Evolutionary conservation across 2,329 filamentous ascomycete species (phyloP).

Genomic region (Sporothrix globosa): DNA sequence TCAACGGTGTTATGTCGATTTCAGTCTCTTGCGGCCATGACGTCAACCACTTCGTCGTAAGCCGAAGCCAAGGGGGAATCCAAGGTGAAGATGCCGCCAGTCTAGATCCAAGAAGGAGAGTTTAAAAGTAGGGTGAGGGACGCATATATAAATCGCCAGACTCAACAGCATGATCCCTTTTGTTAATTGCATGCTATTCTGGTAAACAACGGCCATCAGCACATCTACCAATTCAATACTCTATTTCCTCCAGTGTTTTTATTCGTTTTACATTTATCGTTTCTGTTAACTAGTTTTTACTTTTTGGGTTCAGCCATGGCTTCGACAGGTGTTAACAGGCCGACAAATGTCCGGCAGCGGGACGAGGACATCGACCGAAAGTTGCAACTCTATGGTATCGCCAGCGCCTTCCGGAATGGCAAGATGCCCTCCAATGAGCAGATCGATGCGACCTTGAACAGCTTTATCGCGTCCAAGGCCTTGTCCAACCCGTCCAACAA

Average conservation of each 20-base stretch:
- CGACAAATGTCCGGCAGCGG: slow-evolving; percentile 73
- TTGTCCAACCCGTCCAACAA: slow-evolving; percentile 71
- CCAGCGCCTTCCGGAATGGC: slow-evolving; percentile 79
- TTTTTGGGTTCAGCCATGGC: slow-evolving; percentile 4
- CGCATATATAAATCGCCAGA: not conserved
- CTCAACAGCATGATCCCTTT: not conserved
- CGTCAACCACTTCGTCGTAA: slow-evolving; percentile 21
- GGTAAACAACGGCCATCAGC: not conserved
- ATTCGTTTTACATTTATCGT: too few species aligned
- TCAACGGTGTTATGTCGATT: slow-evolving; percentile 5
- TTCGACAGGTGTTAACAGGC: slow-evolving; percentile 64
- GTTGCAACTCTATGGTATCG: slow-evolving; percentile 92
- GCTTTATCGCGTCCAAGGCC: slow-evolving; percentile 72
- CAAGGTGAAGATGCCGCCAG: not conserved
- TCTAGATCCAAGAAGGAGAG: not conserved
- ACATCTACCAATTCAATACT: not conserved
- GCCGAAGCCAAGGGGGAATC: not conserved
- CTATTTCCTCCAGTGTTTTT: not conserved
- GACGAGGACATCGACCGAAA: slow-evolving; percentile 90
- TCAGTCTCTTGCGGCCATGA: slow-evolving; percentile 2
- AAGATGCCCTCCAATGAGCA: slow-evolving; percentile 95
- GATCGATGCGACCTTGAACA: slow-evolving; percentile 93
- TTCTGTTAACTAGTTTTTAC: too few species aligned
- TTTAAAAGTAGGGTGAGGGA: not conserved
- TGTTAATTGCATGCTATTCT: not conserved